phyloP scores from a whole-genome alignment of 1,284 basidiomycete genomes.

The Cryptococcus wingfieldii region DNA sequence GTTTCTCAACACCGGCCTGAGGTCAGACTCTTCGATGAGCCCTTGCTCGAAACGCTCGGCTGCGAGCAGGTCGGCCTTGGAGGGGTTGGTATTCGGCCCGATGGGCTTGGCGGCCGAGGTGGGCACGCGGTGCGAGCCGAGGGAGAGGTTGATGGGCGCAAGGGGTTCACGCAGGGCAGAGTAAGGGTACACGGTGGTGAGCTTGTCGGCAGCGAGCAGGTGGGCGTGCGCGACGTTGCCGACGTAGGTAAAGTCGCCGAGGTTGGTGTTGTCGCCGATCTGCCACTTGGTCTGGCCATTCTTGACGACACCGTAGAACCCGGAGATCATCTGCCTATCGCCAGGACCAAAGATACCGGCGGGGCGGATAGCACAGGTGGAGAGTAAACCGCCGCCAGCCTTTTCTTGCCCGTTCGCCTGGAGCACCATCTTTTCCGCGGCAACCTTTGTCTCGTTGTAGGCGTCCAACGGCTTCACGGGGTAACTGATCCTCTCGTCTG shows the following conservation, averaged over 20 bases:
- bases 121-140: conserved; percentile 61
- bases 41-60: conserved; percentile 53
- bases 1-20: conserved; percentile 61
- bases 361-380: conserved; percentile 86
- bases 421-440: conserved; percentile 79
- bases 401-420: conserved; percentile 78
- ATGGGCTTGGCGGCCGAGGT: conserved; percentile 72
- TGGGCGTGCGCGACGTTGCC: conserved; percentile 94
- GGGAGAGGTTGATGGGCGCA: conserved; percentile 61
- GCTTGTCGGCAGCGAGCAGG: conserved; percentile 78
- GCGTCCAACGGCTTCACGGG: conserved; percentile 77
- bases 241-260: conserved; percentile 98
- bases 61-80: conserved; percentile 56
- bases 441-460: conserved; percentile 95
- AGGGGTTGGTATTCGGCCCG: conserved; percentile 66
- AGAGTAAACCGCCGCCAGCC: conserved; percentile 45
- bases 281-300: conserved; percentile 85
- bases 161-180: conserved; percentile 58
- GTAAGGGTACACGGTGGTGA: conserved; percentile 45
- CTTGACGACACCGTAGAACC: conserved; percentile 75
- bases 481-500: conserved; percentile 80
- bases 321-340: conserved; percentile 80
- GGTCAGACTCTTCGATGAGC: conserved; percentile 46
- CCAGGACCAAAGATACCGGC: conserved; percentile 98
- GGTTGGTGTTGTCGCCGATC: conserved; percentile 87